Evolutionary conservation across 2,329 filamentous ascomycete genomes (phyloP), one percentile per base, ranked within the genome.

Genomic region (Neocucurbitaria cava): DNA sequence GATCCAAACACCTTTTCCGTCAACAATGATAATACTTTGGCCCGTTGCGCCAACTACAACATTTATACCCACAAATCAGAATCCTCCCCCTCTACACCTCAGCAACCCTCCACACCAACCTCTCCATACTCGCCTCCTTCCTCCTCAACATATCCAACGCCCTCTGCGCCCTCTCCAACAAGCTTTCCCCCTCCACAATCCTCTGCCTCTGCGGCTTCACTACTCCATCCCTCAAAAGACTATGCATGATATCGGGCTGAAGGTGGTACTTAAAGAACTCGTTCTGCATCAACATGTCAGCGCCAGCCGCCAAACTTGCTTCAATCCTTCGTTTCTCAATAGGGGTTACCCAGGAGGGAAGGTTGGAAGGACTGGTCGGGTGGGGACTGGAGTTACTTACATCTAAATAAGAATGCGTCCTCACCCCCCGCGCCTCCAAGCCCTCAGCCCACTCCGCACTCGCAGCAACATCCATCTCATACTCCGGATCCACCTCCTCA

Each of bases 201-300:
- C 64, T 67, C 51, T 76, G 67, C 31, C 62, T 69, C 61, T 81
- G 80, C 10, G 79, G 78, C 60, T 73, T 72, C 3, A 82, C 72
- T 5, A 76, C 64, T 0, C 76, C 70, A 11, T 75, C 51, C 7
- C 65, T 72, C 28, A 83, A 59, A 57, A 86, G 60, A 0, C 76
- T 62, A 1, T 82, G 82, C 64, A 87, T 79, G 46, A 87, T 84
- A 13, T 84, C 81, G 0, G 80, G 70, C 61, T 85, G 82, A 31
- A 86, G 69, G 45, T 83, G 79, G 42, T 85, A 72, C 54, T 81
- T 84, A 72, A 85, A 83, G 39, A 83, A 78, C 15, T 81, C 75
- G 56, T 87, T 86, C 81, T 87, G 35, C 24, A 9, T n/a, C n/a
- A n/a, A n/a, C n/a, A n/a, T n/a, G n/a, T n/a, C n/a, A n/a, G n/a